Percentiles rank a stretch among this genome's conserved stretches.
These are phyloP conservation scores for Apophysomyces variabilis DNA, from an alignment of 371 early-diverging fungal species.

Conservation along the genomic window DNA sequence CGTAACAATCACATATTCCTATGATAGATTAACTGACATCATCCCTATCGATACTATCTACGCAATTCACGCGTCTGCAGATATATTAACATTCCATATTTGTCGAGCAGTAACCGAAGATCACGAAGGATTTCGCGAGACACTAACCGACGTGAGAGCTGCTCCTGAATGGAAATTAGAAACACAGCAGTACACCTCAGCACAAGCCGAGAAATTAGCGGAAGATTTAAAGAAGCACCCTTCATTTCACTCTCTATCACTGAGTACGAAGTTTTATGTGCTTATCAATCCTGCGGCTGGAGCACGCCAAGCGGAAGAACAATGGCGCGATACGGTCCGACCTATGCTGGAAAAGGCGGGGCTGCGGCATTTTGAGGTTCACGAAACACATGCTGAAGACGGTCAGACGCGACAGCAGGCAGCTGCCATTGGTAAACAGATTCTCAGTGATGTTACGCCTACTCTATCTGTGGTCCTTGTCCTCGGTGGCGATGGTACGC, in stretches of 20 bases:
- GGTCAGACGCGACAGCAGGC: slow-evolving; percentile 15
- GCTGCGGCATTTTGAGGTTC: slow-evolving; percentile 14
- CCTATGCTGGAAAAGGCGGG: slow-evolving; percentile 30
- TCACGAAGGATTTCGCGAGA: neutral
- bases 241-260: neutral
- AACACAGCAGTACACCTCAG: neutral
- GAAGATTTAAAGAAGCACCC: neutral
- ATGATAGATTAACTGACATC: too few relatives aligned
- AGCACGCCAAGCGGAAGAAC: slow-evolving; percentile 10
- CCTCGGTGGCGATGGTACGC: slow-evolving; percentile 56
- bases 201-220: neutral
- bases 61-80: too few relatives aligned
- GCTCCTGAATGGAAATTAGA: neutral
- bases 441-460: neutral
- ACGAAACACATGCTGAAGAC: slow-evolving; percentile 13
- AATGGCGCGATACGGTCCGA: slow-evolving; percentile 24
- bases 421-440: slow-evolving; percentile 8
- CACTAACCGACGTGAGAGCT: neutral
- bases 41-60: too few relatives aligned
- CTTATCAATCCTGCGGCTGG: slow-evolving; percentile 36
- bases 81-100: too few relatives aligned
- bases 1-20: too few relatives aligned
- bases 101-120: too few relatives aligned
- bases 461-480: slow-evolving; percentile 24
- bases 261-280: slow-evolving; percentile 5